phyloP scores from a whole-genome alignment of 306 rosid species.

The Sindora glabra region DNA sequence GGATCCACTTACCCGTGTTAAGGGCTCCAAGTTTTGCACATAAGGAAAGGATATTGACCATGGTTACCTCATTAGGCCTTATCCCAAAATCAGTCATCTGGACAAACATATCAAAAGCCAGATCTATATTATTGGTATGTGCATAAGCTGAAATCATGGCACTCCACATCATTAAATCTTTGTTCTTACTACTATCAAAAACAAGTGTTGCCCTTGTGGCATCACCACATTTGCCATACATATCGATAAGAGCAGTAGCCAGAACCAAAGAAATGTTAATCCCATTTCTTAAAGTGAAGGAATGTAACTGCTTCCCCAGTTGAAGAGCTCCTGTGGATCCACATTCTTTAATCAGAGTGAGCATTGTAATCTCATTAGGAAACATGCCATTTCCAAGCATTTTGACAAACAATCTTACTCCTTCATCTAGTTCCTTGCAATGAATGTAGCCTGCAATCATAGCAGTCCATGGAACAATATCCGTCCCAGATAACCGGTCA shows the following conservation, averaged over 20 bases:
- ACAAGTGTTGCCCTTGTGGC: constrained; percentile 33
- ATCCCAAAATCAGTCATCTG: constrained; percentile 36
- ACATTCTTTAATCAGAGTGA: constrained; percentile 49
- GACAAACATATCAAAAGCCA: constrained; percentile 33
- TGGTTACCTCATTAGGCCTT: constrained; percentile 46
- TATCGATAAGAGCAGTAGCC: constrained; percentile 55
- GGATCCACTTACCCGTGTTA: constrained; percentile 63
- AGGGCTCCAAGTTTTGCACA: constrained; percentile 59
- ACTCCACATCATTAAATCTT: constrained; percentile 53
- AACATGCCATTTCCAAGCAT: constrained; percentile 32
- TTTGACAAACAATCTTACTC: constrained; percentile 18
- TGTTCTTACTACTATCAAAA: constrained; percentile 26
- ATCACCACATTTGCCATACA: constrained; percentile 67
- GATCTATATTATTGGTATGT: constrained; percentile 16
- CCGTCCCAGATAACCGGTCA: constrained; percentile 25
- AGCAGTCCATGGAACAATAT: constrained; percentile 48
- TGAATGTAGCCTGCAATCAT: constrained; percentile 40
- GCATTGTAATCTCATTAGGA: constrained; percentile 59
- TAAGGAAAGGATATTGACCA: constrained; percentile 38
- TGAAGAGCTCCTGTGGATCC: constrained; percentile 29
- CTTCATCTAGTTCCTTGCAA: constrained; percentile 25
- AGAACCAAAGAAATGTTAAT: constrained; percentile 35
- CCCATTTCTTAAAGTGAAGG: constrained; percentile 39
- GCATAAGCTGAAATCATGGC: constrained; percentile 58
- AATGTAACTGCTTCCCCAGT: constrained; percentile 49